Percentiles rank a stretch among this genome's conserved stretches.
Conservation (phyloP, 805 yeast genomes). For the Myxozyma vanderwaltii region DNA sequence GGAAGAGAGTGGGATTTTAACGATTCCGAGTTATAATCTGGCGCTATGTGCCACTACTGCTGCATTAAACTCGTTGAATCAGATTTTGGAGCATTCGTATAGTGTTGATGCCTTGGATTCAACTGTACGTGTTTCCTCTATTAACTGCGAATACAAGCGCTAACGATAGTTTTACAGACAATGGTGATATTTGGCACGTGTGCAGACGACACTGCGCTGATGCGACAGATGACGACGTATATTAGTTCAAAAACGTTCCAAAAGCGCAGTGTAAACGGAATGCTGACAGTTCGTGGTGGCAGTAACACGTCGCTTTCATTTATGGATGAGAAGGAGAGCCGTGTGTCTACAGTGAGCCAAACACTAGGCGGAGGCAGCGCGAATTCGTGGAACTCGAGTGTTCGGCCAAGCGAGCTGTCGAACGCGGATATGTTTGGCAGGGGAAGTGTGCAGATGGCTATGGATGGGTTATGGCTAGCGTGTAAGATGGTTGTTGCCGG, state of each 20-base stretch:
- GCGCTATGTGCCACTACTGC: conserved; percentile 14
- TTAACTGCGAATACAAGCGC: not conserved
- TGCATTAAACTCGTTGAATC: not conserved
- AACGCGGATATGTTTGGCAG: conserved; percentile 14
- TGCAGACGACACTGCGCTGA: conserved; percentile 14
- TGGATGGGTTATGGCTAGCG: conserved; percentile 29
- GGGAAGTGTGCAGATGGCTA: conserved; percentile 23
- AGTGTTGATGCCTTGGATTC: not conserved
- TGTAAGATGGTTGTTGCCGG: conserved; percentile 13
- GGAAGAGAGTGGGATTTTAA: conserved; percentile 2
- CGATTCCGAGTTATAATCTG: conserved; percentile 12
- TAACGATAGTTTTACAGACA: conserved; percentile 6
- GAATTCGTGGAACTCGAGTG: not conserved
- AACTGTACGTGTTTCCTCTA: not conserved
- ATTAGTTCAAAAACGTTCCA: conserved; percentile 13
- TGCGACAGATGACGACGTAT: conserved; percentile 3
- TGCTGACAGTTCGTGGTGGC: conserved; percentile 16
- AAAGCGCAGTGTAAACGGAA: conserved; percentile 11
- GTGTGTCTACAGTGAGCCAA: not conserved
- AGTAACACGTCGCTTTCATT: not conserved
- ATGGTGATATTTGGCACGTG: conserved; percentile 23
- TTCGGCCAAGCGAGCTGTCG: conserved; percentile 1
- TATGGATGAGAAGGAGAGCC: not conserved
- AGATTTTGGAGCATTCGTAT: not conserved
- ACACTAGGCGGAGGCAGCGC: not conserved